Evolutionary conservation across 2,329 filamentous ascomycete species (phyloP), one percentile per base, ranked within the genome.

Genomic region (Fusarium longipes): DNA sequence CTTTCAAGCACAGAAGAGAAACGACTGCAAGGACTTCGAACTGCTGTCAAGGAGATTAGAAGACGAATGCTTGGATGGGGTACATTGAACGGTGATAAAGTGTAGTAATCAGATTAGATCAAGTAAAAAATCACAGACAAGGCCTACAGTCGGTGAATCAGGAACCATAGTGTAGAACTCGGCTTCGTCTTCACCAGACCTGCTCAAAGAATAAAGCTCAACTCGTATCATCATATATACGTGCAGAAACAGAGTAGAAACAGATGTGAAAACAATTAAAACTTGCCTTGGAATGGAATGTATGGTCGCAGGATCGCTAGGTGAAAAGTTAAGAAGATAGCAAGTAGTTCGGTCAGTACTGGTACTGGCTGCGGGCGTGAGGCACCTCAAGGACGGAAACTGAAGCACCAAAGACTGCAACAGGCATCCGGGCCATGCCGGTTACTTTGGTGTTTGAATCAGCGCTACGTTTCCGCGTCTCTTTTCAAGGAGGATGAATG

Each of bases 91-190:
- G 58, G 49, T 27, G 51, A 63, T 39, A 59, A 65, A 54, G 50
- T 57, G 43, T 72, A 63, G 52, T 76, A 79, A 75, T 88, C 85
- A 87, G 85, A 88, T 88, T 87, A 88, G 86, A 87, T 88, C 86
- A 88, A 88, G 86, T 87, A 81, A 83, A 79, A 61, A 71, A 63
- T 79, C 78, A 80, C 72, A 63, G 76, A 74, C 68, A 62, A 64
- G 69, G 62, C 72, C 61, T 33, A 45, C 49, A 39, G 35, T 61
- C 47, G 57, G 73, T 73, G 68, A 67, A 49, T 76, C 71, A 45
- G 71, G 67, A 85, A 86, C 85, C 85, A 80, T 79, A 84, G 79
- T 65, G 52, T 59, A 58, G 49, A 58, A 72, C 80, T 82, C 84
- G 86, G 85, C 81, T 87, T 85, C 84, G 74, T 79, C 73, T 52